phyloP scores from a whole-genome alignment of 2,329 filamentous ascomycete genomes.

The Epichloe gansuensis region DNA sequence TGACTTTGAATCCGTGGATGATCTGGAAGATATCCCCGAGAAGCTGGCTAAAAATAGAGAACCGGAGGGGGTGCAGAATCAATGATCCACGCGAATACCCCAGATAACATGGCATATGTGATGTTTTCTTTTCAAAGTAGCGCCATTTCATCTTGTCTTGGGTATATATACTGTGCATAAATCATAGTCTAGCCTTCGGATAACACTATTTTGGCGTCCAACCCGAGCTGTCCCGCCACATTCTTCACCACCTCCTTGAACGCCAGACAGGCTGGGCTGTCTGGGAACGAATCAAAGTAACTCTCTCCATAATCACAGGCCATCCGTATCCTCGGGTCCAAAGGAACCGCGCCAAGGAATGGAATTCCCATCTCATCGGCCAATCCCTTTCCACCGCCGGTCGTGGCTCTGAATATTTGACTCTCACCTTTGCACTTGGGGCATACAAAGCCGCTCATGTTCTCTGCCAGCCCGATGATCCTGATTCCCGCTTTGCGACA shows the following conservation, averaged over 20 bases:
- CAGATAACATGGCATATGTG: background rate
- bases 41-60: conserved; percentile 32
- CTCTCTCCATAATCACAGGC: conserved; percentile 96
- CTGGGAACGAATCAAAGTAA: conserved; percentile 87
- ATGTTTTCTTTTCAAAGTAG: background rate
- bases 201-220: conserved; percentile 43
- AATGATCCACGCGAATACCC: background rate
- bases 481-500: conserved; percentile 87
- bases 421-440: conserved; percentile 73
- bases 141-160: background rate
- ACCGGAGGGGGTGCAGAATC: background rate
- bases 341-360: conserved; percentile 78
- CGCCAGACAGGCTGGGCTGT: conserved; percentile 79
- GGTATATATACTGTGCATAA: background rate
- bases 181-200: conserved; percentile 24
- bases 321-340: conserved; percentile 92
- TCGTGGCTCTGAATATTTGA: conserved; percentile 85
- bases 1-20: conserved; percentile 70
- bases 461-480: conserved; percentile 85
- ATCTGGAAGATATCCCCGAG: conserved; percentile 68
- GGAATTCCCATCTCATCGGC: conserved; percentile 80
- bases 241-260: conserved; percentile 69
- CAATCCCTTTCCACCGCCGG: conserved; percentile 69
- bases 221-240: conserved; percentile 53
- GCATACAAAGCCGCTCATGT: conserved; percentile 96